phyloP scores from a whole-genome alignment of 2,329 filamentous ascomycete genomes.

The Penicillium expansum region DNA sequence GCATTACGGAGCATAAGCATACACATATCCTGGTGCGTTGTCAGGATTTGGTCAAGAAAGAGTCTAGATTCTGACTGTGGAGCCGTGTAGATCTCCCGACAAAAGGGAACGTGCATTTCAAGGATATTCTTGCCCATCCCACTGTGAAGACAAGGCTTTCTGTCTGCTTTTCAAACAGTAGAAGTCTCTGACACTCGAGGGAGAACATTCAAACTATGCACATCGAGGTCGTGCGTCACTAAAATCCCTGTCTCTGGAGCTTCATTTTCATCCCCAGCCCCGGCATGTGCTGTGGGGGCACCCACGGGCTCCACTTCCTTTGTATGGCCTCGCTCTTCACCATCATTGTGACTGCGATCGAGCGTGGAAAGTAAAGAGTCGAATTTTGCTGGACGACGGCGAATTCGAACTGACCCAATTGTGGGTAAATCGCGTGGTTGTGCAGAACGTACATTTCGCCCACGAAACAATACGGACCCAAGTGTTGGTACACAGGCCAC shows the following conservation, averaged over 20 bases:
- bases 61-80: background rate
- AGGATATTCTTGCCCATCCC: background rate
- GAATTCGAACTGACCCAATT: conserved; percentile 2
- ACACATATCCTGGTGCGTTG: background rate
- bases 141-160: background rate
- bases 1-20: background rate
- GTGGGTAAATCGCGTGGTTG: conserved; percentile 6
- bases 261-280: background rate
- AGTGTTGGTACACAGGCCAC: conserved; percentile 15
- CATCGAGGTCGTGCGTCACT: conserved; percentile 1
- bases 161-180: background rate
- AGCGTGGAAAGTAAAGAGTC: conserved; percentile 2
- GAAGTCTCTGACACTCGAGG: background rate
- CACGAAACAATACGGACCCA: conserved; percentile 15
- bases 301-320: background rate
- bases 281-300: background rate
- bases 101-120: background rate
- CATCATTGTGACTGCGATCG: background rate
- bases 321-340: background rate
- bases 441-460: background rate
- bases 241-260: background rate
- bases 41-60: background rate
- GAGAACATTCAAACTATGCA: conserved; percentile 1
- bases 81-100: background rate
- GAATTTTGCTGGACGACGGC: background rate